Evolutionary conservation across 176 grass and related monocot genomes (phyloP), one percentile per base, ranked within the genome.

Genomic region (Chloris gayana): DNA sequence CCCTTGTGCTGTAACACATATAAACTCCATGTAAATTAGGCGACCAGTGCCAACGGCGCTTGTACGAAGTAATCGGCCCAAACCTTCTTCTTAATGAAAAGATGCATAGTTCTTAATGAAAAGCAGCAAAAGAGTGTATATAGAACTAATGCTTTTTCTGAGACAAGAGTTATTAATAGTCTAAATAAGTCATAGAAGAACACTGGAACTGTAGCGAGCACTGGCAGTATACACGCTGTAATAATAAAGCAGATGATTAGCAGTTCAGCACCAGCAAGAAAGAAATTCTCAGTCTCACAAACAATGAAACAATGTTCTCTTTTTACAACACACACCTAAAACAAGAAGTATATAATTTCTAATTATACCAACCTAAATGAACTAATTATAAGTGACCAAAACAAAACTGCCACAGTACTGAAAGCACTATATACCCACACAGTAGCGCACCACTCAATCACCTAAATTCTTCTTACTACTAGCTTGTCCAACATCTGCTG

Each of bases 371-470:
- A n/a, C 72, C 64, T 72, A 64, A 83, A 84, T 31, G 11, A 81
- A 89, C 38, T 38, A n/a, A n/a, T n/a, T n/a, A n/a, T n/a, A 81
- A 81, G 17, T 45, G 77, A 66, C 30, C 77, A 72, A 72, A n/a
- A 57, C 76, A 70, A 81, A 85, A 72, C 58, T 59, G 57, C 46
- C 38, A 47, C 12, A 33, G 3, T 74, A 33, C 30, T 25, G 39
- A 34, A 29, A 45, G 9, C 1, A 17, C 58, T 29, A 63, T 63
- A 59, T 14, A 4, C 29, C 4, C 25, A 13, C 0, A 4, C 12
- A 49, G 59, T 62, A 62, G 26, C 12, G 12, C 60, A 37, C 15
- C 29, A 14, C 9, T 56, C 41, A 2, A 50, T 4, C 18, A 60
- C 49, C 78, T 9, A 70, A 62, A 64, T 64, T 80, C 17, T 39